These are phyloP conservation scores for Tothia fuscella DNA, from an alignment of 2,329 filamentous ascomycete species.

Conservation along the genomic window DNA sequence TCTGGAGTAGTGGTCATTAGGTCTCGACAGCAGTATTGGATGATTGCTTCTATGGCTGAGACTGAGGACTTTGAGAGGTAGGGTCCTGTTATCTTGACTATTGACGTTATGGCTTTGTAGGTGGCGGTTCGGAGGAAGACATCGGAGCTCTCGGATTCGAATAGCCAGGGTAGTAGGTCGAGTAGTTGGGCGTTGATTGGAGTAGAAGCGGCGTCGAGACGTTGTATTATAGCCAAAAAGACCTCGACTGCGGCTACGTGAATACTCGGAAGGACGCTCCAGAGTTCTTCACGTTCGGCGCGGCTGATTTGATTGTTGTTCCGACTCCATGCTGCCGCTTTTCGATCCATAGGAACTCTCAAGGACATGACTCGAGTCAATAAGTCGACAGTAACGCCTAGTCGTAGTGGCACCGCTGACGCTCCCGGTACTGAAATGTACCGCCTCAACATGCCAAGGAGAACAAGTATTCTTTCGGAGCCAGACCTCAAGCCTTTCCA, in stretches of 20 bases:
- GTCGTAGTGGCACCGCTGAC: conserved; percentile 50
- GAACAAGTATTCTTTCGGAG: conserved; percentile 51
- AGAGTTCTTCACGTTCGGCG: conserved; percentile 73
- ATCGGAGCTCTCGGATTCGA: conserved; percentile 40
- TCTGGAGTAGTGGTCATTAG: conserved; percentile 34
- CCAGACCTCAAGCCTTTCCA: conserved; percentile 72
- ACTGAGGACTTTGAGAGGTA: conserved; percentile 55
- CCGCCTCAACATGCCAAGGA: conserved; percentile 53
- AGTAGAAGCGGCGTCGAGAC: conserved; percentile 46
- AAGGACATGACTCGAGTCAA: conserved; percentile 59
- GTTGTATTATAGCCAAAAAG: conserved; percentile 42
- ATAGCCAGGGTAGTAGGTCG: conserved; percentile 61
- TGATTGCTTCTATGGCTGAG: conserved; percentile 47
- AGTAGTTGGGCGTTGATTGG: conserved; percentile 52
- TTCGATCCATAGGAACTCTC: conserved; percentile 33
- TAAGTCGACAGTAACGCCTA: conserved; percentile 58
- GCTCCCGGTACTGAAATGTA: conserved; percentile 55
- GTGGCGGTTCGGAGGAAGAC: conserved; percentile 45
- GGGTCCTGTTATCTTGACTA: conserved; percentile 52
- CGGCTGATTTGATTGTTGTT: conserved; percentile 61
- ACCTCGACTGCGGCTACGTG: conserved; percentile 60
- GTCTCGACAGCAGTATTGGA: conserved; percentile 63
- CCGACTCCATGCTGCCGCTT: conserved; percentile 38
- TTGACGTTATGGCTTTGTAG: conserved; percentile 46
- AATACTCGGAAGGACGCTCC: conserved; percentile 59